Percentiles rank a stretch among this genome's conserved stretches.
Conservation (phyloP, 345 rosid species). For the Adansonia digitata region DNA sequence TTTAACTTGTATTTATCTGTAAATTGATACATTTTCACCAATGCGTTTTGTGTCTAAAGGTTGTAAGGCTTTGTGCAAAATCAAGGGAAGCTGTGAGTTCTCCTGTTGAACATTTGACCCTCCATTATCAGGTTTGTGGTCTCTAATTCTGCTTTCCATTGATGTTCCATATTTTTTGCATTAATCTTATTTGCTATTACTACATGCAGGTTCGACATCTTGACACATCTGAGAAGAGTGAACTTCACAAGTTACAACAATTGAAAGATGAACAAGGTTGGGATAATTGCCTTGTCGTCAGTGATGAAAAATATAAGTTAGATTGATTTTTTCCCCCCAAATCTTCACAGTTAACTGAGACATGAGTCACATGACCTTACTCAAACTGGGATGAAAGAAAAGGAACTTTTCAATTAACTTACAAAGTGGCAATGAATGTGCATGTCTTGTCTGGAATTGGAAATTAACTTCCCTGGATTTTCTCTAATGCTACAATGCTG, state of each 20-base stretch:
- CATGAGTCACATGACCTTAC: neutral
- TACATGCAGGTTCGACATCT: slow-evolving; percentile 86
- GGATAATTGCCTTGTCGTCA: neutral
- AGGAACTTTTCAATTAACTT: neutral
- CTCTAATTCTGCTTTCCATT: slow-evolving; percentile 9
- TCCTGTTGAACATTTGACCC: slow-evolving; percentile 98
- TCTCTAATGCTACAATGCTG: neutral
- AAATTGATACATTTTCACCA: neutral
- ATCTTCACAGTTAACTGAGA: neutral
- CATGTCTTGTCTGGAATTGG: neutral
- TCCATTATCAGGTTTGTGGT: slow-evolving; percentile 90
- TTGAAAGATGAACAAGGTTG: slow-evolving; percentile 99
- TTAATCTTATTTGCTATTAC: slow-evolving; percentile 6
- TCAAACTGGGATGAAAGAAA: slow-evolving; percentile 2
- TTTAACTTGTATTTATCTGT: neutral
- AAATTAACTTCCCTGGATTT: no score
- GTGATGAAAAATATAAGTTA: neutral
- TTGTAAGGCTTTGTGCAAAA: slow-evolving; percentile 97
- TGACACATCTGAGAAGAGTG: slow-evolving; percentile 99
- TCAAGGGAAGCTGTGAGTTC: slow-evolving; percentile 99
- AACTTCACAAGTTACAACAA: slow-evolving; percentile 96
- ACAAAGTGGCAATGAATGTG: neutral
- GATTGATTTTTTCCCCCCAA: neutral
- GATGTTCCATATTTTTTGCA: neutral
- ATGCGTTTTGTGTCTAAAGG: slow-evolving; percentile 38